These are phyloP conservation scores for Fusarium odoratissimum DNA, from an alignment of 2,329 filamentous ascomycete genomes.

Conservation along the genomic window DNA sequence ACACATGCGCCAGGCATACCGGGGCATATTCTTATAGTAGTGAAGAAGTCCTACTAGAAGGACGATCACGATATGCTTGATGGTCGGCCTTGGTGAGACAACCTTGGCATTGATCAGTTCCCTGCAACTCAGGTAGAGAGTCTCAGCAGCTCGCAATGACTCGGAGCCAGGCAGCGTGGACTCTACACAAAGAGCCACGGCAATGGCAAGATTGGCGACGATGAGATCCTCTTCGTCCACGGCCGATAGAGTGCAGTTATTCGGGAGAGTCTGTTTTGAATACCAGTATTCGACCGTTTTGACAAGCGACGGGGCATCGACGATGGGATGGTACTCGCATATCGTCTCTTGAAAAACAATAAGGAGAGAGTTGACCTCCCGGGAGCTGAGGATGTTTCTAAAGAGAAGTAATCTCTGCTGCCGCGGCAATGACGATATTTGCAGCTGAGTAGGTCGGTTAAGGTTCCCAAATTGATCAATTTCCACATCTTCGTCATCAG, in stretches of 20 bases:
- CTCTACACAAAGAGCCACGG: background rate
- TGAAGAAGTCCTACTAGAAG: background rate
- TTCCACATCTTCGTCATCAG: background rate
- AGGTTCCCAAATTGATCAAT: background rate
- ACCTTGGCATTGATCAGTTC: background rate
- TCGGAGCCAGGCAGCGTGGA: background rate
- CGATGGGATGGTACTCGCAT: background rate
- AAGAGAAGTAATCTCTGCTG: background rate
- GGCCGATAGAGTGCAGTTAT: background rate
- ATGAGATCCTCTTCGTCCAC: background rate
- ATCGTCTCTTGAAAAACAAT: background rate
- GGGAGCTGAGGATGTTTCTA: background rate
- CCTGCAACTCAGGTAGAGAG: background rate
- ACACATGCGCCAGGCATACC: slow-evolving; percentile 3
- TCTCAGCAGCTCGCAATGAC: background rate
- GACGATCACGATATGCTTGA: background rate
- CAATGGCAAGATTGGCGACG: background rate
- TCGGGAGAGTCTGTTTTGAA: background rate
- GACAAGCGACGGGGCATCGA: background rate
- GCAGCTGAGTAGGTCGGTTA: background rate
- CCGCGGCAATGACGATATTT: background rate
- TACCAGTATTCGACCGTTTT: background rate
- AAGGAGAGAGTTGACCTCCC: background rate
- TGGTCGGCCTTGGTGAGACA: background rate
- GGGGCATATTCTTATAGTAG: slow-evolving; percentile 2